Conservation (phyloP, 31 red algal genomes). For the Odonthalia washingtoniensis region DNA sequence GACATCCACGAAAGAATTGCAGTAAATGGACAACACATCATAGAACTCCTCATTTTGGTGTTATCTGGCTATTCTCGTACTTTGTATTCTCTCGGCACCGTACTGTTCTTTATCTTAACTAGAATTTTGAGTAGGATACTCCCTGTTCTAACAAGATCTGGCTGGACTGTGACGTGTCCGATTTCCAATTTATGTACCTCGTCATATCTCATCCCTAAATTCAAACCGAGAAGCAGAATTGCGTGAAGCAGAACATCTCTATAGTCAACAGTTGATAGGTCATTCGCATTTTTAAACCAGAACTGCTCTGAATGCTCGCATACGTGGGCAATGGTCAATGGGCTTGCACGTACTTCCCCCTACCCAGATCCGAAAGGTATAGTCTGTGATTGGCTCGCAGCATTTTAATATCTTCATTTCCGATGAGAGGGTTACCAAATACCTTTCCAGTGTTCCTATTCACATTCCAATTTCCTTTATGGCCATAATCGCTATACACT, state of each 20-base stretch:
- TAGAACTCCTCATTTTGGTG: neutral
- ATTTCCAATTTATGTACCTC: constrained; percentile 39
- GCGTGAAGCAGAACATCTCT: constrained; percentile 51
- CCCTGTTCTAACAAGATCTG: neutral
- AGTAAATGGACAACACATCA: constrained; percentile 23
- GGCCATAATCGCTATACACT: constrained; percentile 8
- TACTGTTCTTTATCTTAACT: constrained; percentile 25
- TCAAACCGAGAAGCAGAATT: constrained; percentile 54
- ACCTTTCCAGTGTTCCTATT: neutral
- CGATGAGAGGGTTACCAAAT: neutral
- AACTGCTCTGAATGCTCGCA: too few species aligned
- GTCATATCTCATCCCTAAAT: constrained; percentile 45
- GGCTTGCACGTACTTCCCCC: neutral
- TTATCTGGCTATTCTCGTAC: constrained; percentile 33
- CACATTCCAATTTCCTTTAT: neutral
- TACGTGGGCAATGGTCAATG: neutral
- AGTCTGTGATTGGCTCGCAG: neutral
- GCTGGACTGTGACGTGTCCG: neutral
- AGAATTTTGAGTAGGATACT: neutral
- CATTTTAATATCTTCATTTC: constrained; percentile 12
- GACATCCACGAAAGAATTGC: constrained; percentile 56
- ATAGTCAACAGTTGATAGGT: neutral
- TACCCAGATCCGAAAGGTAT: neutral
- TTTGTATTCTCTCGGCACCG: neutral
- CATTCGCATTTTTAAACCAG: constrained; percentile 21